Base-by-base conservation (phyloP, 768 basidiomycete genomes). In the Tephrocybe sp. region DNA sequence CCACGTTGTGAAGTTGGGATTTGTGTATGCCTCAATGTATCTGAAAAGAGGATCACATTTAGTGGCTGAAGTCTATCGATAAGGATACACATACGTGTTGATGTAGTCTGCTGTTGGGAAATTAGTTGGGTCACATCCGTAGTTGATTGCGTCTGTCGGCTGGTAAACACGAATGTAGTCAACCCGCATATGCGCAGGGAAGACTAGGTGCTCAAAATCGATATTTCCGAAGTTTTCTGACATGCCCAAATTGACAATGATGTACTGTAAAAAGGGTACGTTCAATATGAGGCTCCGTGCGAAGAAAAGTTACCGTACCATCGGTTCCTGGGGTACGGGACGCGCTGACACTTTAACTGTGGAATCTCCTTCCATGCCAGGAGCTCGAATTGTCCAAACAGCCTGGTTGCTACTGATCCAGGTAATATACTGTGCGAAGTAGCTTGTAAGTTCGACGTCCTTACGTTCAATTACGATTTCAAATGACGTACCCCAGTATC, bases 221-320 rank as follows among this genome's bases (percentile, higher is more conserved):
- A 93, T 80, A 4, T 68, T 57, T 10, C 84, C 85, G 60, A 97
- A 97, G 65, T 83, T 87, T 53, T 72, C 68, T 6, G 91, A 93
- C 66, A 96, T 82, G 50, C 92, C 93, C 56, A 93, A 69, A 66
- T 94, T 93, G 57, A 78, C 71, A 54, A 96, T 82, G 56, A 97
- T 69, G 62, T 92, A 92, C 89, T 92, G 36, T 34, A 11, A 42
- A 20, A 26, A 26, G 26, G 7, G 26, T 26, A 26, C n/a, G n/a
- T 13, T 17, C 23, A 5, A 23, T 11, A 14, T 52, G 16, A 8
- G 66, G 20, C 23, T 23, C 13, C 39, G n/a, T 35, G 22, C 17
- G 31, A 26, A 14, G 17, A 5, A 33, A 13, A 19, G 45, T 22
- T 35, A 14, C 52, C 79, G 41, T 56, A 90, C 88, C 90, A 94